These are phyloP conservation scores for Margaritispora aquatica DNA, from an alignment of 495 filamentous ascomycete species.

Conservation along the genomic window DNA sequence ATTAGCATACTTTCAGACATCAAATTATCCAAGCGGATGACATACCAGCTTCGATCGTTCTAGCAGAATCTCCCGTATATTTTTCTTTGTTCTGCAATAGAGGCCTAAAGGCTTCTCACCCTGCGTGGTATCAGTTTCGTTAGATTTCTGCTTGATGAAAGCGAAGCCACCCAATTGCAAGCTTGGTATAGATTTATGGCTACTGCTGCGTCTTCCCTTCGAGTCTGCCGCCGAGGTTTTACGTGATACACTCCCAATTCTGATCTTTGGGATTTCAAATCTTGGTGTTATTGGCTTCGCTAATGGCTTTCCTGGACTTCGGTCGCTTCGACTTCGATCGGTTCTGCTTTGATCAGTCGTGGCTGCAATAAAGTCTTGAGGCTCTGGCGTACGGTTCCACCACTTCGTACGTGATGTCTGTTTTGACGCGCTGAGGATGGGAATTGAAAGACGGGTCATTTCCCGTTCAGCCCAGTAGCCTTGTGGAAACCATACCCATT, in stretches of 20 bases:
- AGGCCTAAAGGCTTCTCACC: conserved; percentile 7
- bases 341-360: too few relatives aligned
- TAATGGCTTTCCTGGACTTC: not conserved
- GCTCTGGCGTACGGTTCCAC: conserved; percentile 22
- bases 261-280: conserved; percentile 10
- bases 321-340: not conserved
- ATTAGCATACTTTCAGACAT: not conserved
- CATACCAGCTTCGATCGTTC: conserved; percentile 8
- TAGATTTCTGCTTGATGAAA: conserved; percentile 1
- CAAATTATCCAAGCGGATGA: not conserved
- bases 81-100: conserved; percentile 15
- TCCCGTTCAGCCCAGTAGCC: conserved; percentile 50
- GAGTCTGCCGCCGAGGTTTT: not conserved
- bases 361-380: too few relatives aligned
- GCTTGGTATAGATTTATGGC: not conserved
- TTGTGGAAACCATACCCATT: conserved; percentile 52
- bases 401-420: conserved; percentile 12
- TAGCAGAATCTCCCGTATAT: conserved; percentile 2
- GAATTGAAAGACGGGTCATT: conserved; percentile 2
- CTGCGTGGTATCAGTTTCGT: not conserved
- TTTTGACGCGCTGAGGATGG: not conserved
- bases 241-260: conserved; percentile 6
- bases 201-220: not conserved
- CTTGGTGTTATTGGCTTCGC: not conserved
- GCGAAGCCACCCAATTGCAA: not conserved